Conservation (phyloP, 2,329 filamentous ascomycete genomes). For the Diplodia intermedia region DNA sequence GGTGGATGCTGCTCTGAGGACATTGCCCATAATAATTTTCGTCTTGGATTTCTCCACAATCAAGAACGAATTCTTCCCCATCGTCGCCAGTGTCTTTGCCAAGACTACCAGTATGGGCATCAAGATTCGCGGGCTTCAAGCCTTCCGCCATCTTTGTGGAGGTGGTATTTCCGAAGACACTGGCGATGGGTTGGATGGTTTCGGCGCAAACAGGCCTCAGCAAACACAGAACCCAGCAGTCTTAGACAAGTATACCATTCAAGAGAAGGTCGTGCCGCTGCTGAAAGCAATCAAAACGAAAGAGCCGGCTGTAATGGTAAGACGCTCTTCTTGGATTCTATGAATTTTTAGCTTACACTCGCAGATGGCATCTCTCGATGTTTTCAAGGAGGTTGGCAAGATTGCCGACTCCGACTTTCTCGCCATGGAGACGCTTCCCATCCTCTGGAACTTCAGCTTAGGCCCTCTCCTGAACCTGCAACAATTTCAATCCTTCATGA, state of each 20-base stretch:
- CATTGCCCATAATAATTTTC: conserved; percentile 79
- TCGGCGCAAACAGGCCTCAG: conserved; percentile 62
- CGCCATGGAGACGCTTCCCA: conserved; percentile 86
- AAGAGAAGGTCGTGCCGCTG: conserved; percentile 93
- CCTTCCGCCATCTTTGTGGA: conserved; percentile 88
- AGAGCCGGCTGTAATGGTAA: conserved; percentile 89
- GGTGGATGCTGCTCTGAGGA: conserved; percentile 82
- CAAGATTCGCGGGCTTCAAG: conserved; percentile 89
- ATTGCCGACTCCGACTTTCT: conserved; percentile 89
- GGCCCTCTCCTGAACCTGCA: conserved; percentile 86
- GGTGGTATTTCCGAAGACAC: conserved; percentile 62
- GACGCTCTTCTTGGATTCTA: conserved; percentile 21
- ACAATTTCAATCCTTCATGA: conserved; percentile 89
- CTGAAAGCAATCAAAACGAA: conserved; percentile 96
- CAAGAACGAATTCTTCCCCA: conserved; percentile 94
- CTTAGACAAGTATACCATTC: conserved; percentile 96
- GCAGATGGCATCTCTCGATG: conserved; percentile 80
- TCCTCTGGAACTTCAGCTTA: conserved; percentile 90
- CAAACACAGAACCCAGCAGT: conserved; percentile 75
- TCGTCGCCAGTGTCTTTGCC: conserved; percentile 87
- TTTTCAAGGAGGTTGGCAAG: conserved; percentile 82
- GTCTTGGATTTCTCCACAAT: conserved; percentile 95
- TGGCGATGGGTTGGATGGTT: conserved; percentile 77
- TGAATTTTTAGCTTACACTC: neutral
- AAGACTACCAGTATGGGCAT: conserved; percentile 93